Base-by-base conservation (phyloP, 1,139 yeast genomes). In the Diutina mesorugosa region DNA sequence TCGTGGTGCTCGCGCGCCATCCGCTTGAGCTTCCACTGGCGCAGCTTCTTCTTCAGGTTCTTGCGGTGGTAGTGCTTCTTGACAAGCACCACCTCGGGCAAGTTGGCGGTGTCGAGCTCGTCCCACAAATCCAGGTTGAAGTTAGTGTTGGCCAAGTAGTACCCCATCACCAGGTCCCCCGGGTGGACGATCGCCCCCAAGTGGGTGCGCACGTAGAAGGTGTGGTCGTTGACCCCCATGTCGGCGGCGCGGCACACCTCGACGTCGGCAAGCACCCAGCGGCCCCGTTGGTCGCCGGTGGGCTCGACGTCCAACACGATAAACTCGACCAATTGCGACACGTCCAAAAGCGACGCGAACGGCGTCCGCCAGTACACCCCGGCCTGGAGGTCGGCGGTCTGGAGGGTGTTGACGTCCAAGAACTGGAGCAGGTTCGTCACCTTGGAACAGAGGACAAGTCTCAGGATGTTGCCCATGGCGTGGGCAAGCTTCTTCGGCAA, bases 1-100 rank as follows among this genome's bases (percentile, higher is more conserved):
- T 89, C 96, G 64, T 83, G 82, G 71, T 91, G 96, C 73, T 93
- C 98, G 69, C 79, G 87, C 54, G 98, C 98, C 97, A 93, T 90
- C 79, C 98, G 87, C 85, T 89, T 90, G 73, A 93, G 84, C 75
- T 88, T 91, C 98, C 98, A 93, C 71, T 79, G 80, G 77, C 96
- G 85, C 77, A 85, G 83, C 81, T 85, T 87, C 60, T 81, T 72
- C 73, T 85, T 87, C 75, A 81, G 82, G 56, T 84, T 78, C 73
- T 87, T 85, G 77, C 95, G 87, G 57, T 86, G 79, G 75, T 90
- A 93, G 69, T 83, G 81, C 70, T 93, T 93, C 91, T 91, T 93
- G 59, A 93, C 96, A 58, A 93, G 73, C 4, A 91, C 81, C 54
- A 93, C 96, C 66, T 93, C 99, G n/a, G 97, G 96, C 38, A 82